Base-by-base conservation (phyloP, 495 filamentous ascomycete species). In the Tuber borchii region DNA sequence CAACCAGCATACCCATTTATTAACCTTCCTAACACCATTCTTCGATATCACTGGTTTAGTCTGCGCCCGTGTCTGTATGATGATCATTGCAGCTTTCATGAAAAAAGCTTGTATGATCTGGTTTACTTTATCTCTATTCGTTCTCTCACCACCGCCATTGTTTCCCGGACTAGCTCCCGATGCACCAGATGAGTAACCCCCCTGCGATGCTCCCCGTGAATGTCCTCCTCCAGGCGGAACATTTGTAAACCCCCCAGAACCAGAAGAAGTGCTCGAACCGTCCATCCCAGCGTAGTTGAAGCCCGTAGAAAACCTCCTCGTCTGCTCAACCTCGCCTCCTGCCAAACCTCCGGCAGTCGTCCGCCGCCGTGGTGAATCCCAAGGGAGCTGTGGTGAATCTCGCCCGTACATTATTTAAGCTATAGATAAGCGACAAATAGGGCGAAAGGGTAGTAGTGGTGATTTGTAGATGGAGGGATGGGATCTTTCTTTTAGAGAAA, bases 1-100 rank as follows among this genome's bases (percentile, higher is more conserved):
- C 82, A 42, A 75, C 46, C 34, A 65, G 88, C 93, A 82, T 91
- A 98, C 96, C 95, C 95, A 98, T 89, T 92, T 93, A 81, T 97
- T 97, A 71, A 91, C 87, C 82, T 90, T 91, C 76, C 88, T 89
- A 26, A 85, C 81, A 71, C 88, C 87, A 56, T 79, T 89, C 86
- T 84, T 90, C 86, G 81, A 84, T 83, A 86, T 79, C 34, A 88
- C 86, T 26, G 88, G 91, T 40, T 90, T 89, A 16, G 93, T 87
- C 69, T 89, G 87, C 70, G 93, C 88, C 72, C 95, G 88, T 45
- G 93, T 90, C 72, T 94, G 90, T 26, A 97, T 85, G 71, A 99
- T 91, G 56, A 95, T 89, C 74, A 95, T 88, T 74, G 93, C 92
- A 48, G 93, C 91, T 86, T 98, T 99, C 72, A 88, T 90, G 84